Base-by-base conservation (phyloP, 108 stramenopile genomes). In the Cylindrotheca fusiformis region DNA sequence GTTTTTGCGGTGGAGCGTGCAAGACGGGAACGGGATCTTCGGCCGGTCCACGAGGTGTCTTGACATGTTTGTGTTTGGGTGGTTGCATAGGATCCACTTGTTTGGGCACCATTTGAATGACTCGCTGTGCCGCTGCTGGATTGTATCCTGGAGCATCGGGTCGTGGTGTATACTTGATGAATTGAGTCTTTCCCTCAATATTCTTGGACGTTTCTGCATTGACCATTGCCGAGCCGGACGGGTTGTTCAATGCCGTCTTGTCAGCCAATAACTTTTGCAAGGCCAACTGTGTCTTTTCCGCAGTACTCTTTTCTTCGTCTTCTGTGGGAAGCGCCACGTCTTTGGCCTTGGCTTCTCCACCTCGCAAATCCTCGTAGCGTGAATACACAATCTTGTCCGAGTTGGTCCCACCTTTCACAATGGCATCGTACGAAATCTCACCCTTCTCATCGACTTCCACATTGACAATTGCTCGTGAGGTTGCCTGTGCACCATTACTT, bases 51-150 rank as follows among this genome's bases (percentile, higher is more conserved):
- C 87, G 65, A 2, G 97, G 97, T 3, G 95, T 96, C 83, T 98
- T 98, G 65, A 90, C 78, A 72, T 97, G 96, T 79, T 94, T 96
- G 78, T 98, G 96, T 70, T 97, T 98, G 52, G 99, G 97, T 21
- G 97, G 99, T 85, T 95, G 93, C 96, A 99, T 95, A 32, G 99
- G 99, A 84, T 99, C 99, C 36, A 95, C 83, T 74, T 97, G 95
- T 5, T 89, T 90, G 19, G 97, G 96, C 8, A 97, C 97, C 93
- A 99, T 93, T 75, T 95, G 92, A 64, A 99, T 96, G 52, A 99
- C 95, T 14, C 99, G 89, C 63, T 96, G 88, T 48, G 89, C 78
- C 6, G 90, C 95, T 22, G 84, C 85, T 54, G 95, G 88, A 71
- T 97, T 97, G 86, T 92, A 98, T 23, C 97, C 99, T n/a, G 97